Evolutionary conservation across 2,329 filamentous ascomycete species (phyloP).

Genomic region (Tolypocladium nubicola): DNA sequence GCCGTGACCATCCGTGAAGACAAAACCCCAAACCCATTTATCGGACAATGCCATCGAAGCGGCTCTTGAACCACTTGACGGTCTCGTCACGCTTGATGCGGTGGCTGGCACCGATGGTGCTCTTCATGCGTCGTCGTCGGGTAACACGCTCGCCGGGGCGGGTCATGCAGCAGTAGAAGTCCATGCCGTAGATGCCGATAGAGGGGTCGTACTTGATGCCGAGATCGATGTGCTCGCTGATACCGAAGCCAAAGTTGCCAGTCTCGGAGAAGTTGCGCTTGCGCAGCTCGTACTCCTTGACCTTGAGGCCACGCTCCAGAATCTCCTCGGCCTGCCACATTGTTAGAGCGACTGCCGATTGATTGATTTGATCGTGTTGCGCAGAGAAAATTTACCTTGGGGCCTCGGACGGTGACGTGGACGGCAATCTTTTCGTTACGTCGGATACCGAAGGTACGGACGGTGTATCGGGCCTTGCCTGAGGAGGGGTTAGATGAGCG

Average conservation of each 20-base stretch:
- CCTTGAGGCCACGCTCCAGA: constrained; percentile 99
- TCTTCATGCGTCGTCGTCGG: constrained; percentile 85
- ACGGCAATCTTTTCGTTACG: constrained; percentile 99
- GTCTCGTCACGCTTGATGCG: constrained; percentile 91
- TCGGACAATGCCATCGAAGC: constrained; percentile 98
- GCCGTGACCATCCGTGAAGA: constrained; percentile 29
- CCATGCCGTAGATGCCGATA: constrained; percentile 99
- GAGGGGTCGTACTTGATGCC: constrained; percentile 99
- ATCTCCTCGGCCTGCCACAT: constrained; percentile 79
- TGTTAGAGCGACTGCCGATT: constrained; percentile 12
- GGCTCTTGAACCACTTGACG: constrained; percentile 85
- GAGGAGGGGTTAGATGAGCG: constrained; percentile 10
- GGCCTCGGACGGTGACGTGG: constrained; percentile 98
- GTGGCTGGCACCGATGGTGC: constrained; percentile 78
- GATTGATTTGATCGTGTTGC: neutral
- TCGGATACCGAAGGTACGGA: constrained; percentile 99
- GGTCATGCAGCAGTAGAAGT: constrained; percentile 99
- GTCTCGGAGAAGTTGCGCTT: constrained; percentile 99
- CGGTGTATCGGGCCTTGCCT: constrained; percentile 99
- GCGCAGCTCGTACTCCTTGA: constrained; percentile 99
- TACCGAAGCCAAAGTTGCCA: constrained; percentile 99
- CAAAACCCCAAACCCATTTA: constrained; percentile 45
- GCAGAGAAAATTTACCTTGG: constrained; percentile 41
- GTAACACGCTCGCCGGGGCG: constrained; percentile 96
- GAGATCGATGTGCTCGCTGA: constrained; percentile 99